Conservation (phyloP, 495 filamentous ascomycete species). For the Massariosphaeria phaeospora region DNA sequence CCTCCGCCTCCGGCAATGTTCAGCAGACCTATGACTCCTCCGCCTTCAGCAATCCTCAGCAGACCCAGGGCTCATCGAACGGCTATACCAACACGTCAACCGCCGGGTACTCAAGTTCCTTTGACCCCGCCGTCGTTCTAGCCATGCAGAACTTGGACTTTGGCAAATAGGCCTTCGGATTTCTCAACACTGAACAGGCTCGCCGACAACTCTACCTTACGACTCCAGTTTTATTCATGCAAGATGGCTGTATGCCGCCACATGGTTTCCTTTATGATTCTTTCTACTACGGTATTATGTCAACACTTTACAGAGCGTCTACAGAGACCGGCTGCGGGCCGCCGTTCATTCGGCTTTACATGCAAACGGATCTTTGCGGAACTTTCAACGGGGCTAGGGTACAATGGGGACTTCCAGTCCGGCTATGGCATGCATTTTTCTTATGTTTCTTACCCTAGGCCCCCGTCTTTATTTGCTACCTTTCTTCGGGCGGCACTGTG, state of each 20-base stretch:
- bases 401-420: background rate
- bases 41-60: background rate
- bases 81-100: background rate
- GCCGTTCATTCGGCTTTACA: no score
- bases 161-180: background rate
- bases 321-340: no score
- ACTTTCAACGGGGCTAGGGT: background rate
- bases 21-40: background rate
- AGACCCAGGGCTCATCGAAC: background rate
- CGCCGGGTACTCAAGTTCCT: background rate
- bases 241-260: background rate
- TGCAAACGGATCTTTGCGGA: background rate
- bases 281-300: background rate
- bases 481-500: background rate
- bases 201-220: background rate
- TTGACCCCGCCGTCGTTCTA: background rate
- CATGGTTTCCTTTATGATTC: background rate
- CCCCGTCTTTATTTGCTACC: background rate
- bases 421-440: background rate
- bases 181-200: background rate
- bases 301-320: no score
- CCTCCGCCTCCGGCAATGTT: background rate
- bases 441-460: background rate
- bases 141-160: conserved; percentile 8
- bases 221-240: no score